Base-by-base conservation (phyloP, 805 yeast species). In the Teunomyces gatunensis region DNA sequence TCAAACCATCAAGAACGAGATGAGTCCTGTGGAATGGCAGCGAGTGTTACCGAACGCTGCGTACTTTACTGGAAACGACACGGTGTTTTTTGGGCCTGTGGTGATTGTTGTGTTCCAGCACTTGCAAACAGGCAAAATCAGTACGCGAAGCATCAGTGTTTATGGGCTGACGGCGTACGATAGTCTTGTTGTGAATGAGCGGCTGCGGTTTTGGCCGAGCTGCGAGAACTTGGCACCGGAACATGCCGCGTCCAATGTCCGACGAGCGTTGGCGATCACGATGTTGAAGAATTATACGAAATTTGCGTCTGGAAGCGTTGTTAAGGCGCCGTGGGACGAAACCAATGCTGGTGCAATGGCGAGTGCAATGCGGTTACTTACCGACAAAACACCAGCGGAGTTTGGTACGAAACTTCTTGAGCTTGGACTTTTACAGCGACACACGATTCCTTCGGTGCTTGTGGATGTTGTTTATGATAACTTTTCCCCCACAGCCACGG, bases 341-440 rank as follows among this genome's bases (percentile, higher is more conserved):
- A 85, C 92, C 0, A 75, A 79, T 46, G 96, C 97, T 1, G 98
- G 97, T 0, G 77, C 78, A 7, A 60, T 88, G 23, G 96, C 97
- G 0, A 80, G 86, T 28, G 52, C 68, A 11, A 84, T 91, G 85
- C 57, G 57, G 3, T 67, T 84, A 2, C 67, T 88, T 3, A 71
- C 76, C 6, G 70, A 77, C 3, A 71, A 68, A 46, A 63, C 79
- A 0, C 89, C 95, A 0, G 55, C 60, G 0, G 78, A 79, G 3
- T 64, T 87, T 13, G 94, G 96, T 3, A 55, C 63, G 28, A 68
- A 74, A 33, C 54, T 92, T 7, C 58, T 81, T n/a, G 65, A 78
- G 42, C 45, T 76, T 56, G 89, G 97, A 12, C 60, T 81, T 47
- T 54, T 85, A 35, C 84, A 80, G 50, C 70, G 77, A 2, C 76